Percentiles rank a stretch among this genome's conserved stretches.
phyloP scores from a whole-genome alignment of 306 rosid species.

The Geum urbanum region DNA sequence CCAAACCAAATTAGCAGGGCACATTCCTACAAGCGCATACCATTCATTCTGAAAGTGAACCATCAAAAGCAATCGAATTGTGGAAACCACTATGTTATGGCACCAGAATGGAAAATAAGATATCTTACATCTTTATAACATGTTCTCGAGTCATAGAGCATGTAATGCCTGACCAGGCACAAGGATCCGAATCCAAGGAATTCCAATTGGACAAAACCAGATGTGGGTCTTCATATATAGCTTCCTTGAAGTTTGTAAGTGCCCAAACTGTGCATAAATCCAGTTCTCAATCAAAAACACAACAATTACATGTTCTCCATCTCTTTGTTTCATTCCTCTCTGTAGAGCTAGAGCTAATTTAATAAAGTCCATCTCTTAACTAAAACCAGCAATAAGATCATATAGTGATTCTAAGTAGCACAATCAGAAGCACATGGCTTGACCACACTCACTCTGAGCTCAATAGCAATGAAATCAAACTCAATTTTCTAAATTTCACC shows the following conservation, averaged over 20 bases:
- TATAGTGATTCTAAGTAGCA: constrained; percentile 17
- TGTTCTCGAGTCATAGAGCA: constrained; percentile 61
- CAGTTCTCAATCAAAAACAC: constrained; percentile 24
- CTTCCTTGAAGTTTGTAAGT: constrained; percentile 63
- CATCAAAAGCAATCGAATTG: constrained; percentile 22
- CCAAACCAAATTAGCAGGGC: constrained; percentile 26
- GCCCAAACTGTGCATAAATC: constrained; percentile 51
- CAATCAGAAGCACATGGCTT: constrained; percentile 12
- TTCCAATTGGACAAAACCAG: constrained; percentile 70
- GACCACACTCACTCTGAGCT: constrained; percentile 8
- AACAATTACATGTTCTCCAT: constrained; percentile 9
- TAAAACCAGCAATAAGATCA: constrained; percentile 12
- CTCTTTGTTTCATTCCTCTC: background rate
- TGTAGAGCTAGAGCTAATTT: background rate
- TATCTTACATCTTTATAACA: constrained; percentile 72
- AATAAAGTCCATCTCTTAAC: constrained; percentile 5
- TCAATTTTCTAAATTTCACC: constrained; percentile 17
- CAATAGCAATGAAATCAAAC: constrained; percentile 17
- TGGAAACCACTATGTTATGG: constrained; percentile 1
- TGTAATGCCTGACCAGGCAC: constrained; percentile 70
- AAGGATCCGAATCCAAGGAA: constrained; percentile 64
- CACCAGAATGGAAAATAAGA: constrained; percentile 19
- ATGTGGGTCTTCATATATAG: constrained; percentile 73
- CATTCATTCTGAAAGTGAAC: constrained; percentile 12
- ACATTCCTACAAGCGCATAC: constrained; percentile 12